phyloP scores from a whole-genome alignment of 192 early-diverging fungal genomes.

The Gamsiella multidivaricata region DNA sequence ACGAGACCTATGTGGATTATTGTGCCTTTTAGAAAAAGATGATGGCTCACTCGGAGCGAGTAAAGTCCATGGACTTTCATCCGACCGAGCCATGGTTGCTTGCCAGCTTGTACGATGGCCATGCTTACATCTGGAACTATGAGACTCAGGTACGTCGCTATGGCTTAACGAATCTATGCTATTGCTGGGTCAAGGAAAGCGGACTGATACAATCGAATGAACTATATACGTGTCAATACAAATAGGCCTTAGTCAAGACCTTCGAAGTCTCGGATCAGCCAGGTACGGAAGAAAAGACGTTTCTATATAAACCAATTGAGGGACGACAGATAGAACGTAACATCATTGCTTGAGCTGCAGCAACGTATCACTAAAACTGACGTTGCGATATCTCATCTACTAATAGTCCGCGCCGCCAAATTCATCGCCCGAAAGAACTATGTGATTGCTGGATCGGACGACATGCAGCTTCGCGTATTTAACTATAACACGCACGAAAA shows the following conservation, averaged over 20 bases:
- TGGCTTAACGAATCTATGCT: not conserved
- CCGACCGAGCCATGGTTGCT: constrained; percentile 99
- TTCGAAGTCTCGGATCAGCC: constrained; percentile 97
- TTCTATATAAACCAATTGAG: not conserved
- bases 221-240: not conserved
- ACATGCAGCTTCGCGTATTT: constrained; percentile 97
- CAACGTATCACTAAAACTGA: too few relatives aligned
- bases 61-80: constrained; percentile 98
- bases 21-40: constrained; percentile 60
- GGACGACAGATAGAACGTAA: not conserved
- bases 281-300: constrained; percentile 58
- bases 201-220: not conserved
- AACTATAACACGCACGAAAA: constrained; percentile 99
- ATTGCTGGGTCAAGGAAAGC: too few relatives aligned
- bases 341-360: too few relatives aligned
- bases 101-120: constrained; percentile 95
- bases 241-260: constrained; percentile 90
- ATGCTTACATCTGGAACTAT: constrained; percentile 98
- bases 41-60: constrained; percentile 87
- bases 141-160: constrained; percentile 87
- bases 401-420: constrained; percentile 92
- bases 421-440: constrained; percentile 98
- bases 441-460: constrained; percentile 96
- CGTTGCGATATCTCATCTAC: not conserved
- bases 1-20: not conserved